A percentile compares a stretch with the other conserved stretches of the same genome.
Evolutionary conservation across 2,329 filamentous ascomycete species (phyloP).

Genomic region (Aspergillus chevalieri): DNA sequence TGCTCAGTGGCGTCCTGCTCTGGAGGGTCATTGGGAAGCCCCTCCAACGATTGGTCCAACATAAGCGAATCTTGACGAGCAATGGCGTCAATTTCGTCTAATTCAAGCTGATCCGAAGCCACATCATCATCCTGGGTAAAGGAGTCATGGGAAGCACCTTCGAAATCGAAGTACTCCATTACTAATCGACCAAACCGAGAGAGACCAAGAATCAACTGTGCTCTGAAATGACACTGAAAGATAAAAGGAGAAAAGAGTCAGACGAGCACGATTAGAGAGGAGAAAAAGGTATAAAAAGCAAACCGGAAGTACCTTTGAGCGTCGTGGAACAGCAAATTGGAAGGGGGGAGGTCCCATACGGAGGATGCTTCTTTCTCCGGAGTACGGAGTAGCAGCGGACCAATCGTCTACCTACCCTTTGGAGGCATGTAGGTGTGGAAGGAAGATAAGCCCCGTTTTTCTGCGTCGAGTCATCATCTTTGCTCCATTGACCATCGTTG

Average conservation of each 20-base stretch:
- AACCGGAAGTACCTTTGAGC: constrained; percentile 18
- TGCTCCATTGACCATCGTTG: not conserved
- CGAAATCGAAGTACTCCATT: constrained; percentile 46
- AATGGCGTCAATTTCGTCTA: constrained; percentile 33
- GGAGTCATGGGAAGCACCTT: constrained; percentile 37
- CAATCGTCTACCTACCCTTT: constrained; percentile 9
- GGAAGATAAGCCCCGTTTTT: not conserved
- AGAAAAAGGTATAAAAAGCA: constrained; percentile 19
- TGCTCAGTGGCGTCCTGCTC: constrained; percentile 9
- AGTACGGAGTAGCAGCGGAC: not conserved
- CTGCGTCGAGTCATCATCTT: constrained; percentile 1
- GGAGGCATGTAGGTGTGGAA: constrained; percentile 5
- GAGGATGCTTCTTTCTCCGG: no score
- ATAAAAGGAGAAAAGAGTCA: constrained; percentile 14
- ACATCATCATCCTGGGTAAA: constrained; percentile 33
- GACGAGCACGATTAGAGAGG: constrained; percentile 8
- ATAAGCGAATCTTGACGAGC: constrained; percentile 37
- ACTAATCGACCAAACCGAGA: not conserved
- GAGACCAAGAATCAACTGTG: not conserved
- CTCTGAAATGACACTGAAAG: constrained; percentile 1
- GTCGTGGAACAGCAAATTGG: constrained; percentile 8
- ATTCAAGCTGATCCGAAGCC: constrained; percentile 32
- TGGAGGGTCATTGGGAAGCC: constrained; percentile 27
- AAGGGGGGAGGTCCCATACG: no score
- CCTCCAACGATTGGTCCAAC: constrained; percentile 34